Base-by-base conservation (phyloP, 371 early-diverging fungal species). In the Lichtheimia hyalospora region DNA sequence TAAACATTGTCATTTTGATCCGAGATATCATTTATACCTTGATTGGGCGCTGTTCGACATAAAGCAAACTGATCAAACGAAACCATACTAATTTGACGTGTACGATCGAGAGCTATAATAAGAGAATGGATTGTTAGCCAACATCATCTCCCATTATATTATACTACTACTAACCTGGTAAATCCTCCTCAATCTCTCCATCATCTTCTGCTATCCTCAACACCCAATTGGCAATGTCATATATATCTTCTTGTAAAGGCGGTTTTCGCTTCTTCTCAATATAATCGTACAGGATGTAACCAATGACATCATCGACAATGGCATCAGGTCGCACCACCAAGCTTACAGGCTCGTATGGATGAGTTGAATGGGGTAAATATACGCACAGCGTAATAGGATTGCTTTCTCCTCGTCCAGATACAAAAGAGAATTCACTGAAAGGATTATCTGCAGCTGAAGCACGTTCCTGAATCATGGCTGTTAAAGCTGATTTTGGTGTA, bases 171-270 rank as follows among this genome's bases (percentile, higher is more conserved):
- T 61, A 81, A 92, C 92, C 95, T 43, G 97, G 97, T 64, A 98
- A 87, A 73, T 96, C 97, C 41, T 96, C 96, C 66, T 98, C 98
- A 53, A 97, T 89, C 41, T 86, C 87, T 15, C 97, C 97, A 79
- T 95, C 96, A 56, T 95, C 96, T 67, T 96, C 97, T 2, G 91
- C 95, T 60, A 98, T 95, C 50, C 94, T 77, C 74, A 97, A 70
- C 14, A 84, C 89, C 97, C 97, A 97, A 53, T 83, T 74, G 1
- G 83, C 84, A 12, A 92, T 83, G 54, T 90, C 85, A 34, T 81
- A 85, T 21, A 79, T 66, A 3, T 85, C 77, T 3, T 75, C 82
- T 3, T 88, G 86, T 13, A 96, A 68, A 15, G 70, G 64, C 12
- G 96, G 92, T 41, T 72, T 58, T 23, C 84, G 67, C 16, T 85